Base-by-base conservation (phyloP, 345 rosid species). In the Mallotus nudiflorus region DNA sequence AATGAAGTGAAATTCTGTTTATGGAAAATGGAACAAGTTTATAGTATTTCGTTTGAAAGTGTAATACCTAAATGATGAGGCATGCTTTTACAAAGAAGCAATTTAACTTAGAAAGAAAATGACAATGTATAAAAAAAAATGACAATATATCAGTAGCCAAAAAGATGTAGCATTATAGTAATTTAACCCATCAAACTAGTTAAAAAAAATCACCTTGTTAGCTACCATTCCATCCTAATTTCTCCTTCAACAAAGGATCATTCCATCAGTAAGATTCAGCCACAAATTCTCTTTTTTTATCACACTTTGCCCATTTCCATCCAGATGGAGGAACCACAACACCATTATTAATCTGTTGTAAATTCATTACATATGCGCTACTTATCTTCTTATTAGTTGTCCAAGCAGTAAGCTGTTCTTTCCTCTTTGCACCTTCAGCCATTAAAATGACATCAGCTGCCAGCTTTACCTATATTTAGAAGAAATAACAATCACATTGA, bases 191-290 rank as follows among this genome's bases (percentile, higher is more conserved):
- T n/a, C n/a, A n/a, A n/a, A n/a, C n/a, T n/a, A n/a, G n/a, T n/a
- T n/a, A n/a, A n/a, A n/a, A n/a, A n/a, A n/a, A n/a, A n/a, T n/a
- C n/a, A n/a, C n/a, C n/a, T 96, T 83, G 78, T 96, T 96, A n/a
- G 58, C 98, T 98, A 58, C 97, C 99, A 81, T 91, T 75, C 97
- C 99, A 82, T 91, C 97, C 97, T 96, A 96, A 78, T 91, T 92
- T 73, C 70, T 92, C 78, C 99, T 82, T 55, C 99, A 97, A 70
- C 98, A 96, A n/a, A 92, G 93, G 72, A 91, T 92, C 91, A 84
- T 82, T 69, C 99, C 99, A 82, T 96, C 99, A 6, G 97, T 88
- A 75, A 92, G 90, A 87, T 96, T 96, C 71, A 96, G 78, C 98
- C 99, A 96, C 25, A 96, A 88, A 79, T 96, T 96, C 27, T 96